Evolutionary conservation across 805 yeast genomes (phyloP), one percentile per base, ranked within the genome.

Genomic region (Schwanniomyces pseudopolymorphus): DNA sequence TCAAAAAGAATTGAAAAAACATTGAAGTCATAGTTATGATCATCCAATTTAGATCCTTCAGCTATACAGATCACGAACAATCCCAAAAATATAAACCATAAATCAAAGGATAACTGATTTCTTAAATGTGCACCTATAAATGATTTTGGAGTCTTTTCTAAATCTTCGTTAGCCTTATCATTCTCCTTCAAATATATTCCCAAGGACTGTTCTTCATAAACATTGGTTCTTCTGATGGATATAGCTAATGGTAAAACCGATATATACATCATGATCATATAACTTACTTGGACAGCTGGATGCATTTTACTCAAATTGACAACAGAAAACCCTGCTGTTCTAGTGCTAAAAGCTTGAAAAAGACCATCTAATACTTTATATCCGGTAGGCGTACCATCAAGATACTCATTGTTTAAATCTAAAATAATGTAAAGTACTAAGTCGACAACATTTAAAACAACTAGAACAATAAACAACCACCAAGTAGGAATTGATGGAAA

Each of bases 261-360:
- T 22, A 94, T 90, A 69, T 94, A 94, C 99, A 94, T 94, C 98
- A 94, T 92, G 49, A 94, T 78, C 83, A 89, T 78, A 63, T 94
- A 94, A 56, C 94, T 83, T 24, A 94, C 96, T 64, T 90, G 96
- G 42, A 92, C 88, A 0, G 96, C 94, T 0, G 97, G 94, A 58
- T 90, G 94, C 39, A 94, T 72, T 36, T 64, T 61, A 2, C 89
- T 70, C 33, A 94, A 66, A 60, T 85, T 82, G 21, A 91, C 80
- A 33, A 87, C 85, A 0, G 87, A 55, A 54, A 94, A 85, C 0
- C 99, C 99, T 0, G 96, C 96, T 1, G 98, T 94, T 72, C 99
- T 81, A 0, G 97, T 89, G 43, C 92, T 80, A 40, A 92, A 80
- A 1, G 97, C 94, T 64, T 92, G 98, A 61, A 83, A 94, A 33